Base-by-base conservation (phyloP, 306 rosid genomes). In the Begonia fuchsioides region DNA sequence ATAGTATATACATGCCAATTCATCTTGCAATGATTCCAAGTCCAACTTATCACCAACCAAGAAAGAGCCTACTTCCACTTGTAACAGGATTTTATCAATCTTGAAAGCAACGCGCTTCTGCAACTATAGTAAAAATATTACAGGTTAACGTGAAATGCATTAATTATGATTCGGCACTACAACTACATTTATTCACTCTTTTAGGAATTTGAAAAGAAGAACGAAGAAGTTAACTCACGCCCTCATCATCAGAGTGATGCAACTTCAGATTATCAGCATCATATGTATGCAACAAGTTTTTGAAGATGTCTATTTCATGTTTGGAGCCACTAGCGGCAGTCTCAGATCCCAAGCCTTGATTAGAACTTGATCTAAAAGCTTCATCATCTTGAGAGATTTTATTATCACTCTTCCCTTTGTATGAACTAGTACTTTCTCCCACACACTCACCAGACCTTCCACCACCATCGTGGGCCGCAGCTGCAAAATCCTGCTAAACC, bases 1-100 rank as follows among this genome's bases (percentile, higher is more conserved):
- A 69, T 84, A 84, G 64, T 79, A 90, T 47, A 67, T 61, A 82
- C 97, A 90, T 43, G 97, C 95, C 50, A 79, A 59, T 62, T 58
- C 82, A 60, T 79, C 75, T 76, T 81, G 81, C 61, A 82, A 60
- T 44, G 82, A 70, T 47, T 74, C 90, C 44, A 71, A 60, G 64
- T 72, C 63, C 59, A 81, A 51, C 61, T 60, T 76, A 52, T 68
- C 75, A 51, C 57, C 55, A 41, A 69, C 66, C 53, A 60, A 14
- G 13, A 71, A 76, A 32, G 66, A 72, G 66, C 54, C 46, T 60
- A 58, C 57, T 46, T 70, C 75, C 32, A 77, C 49, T 15, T 35
- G 58, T 66, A 90, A 60, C 52, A 72, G 59, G 51, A 80, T 75
- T 48, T 65, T 68, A 51, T 64, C 93, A 67, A 90, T 68, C 75